Evolutionary conservation across 768 basidiomycete genomes (phyloP).

Genomic region (Pholiota microspora): DNA sequence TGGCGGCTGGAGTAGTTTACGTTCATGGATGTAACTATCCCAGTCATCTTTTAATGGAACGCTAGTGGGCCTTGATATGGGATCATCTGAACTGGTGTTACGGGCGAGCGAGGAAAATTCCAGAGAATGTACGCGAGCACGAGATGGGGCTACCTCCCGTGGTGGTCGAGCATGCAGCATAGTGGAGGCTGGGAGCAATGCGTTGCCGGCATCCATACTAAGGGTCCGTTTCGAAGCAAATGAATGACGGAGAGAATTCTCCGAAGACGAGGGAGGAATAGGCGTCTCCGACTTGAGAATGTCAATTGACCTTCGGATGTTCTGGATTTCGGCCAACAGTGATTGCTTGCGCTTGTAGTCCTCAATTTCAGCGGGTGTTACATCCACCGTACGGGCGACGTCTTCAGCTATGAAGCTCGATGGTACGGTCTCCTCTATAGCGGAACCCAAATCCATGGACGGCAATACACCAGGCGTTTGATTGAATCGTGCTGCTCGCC

Average conservation of each 20-base stretch:
- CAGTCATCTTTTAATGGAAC: constrained; percentile 79
- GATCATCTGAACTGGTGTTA: constrained; percentile 42
- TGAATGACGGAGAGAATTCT: constrained; percentile 64
- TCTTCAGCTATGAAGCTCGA: constrained; percentile 57
- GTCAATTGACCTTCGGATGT: constrained; percentile 77
- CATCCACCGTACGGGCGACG: constrained; percentile 11
- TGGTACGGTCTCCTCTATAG: constrained; percentile 76
- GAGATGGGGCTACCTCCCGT: constrained; percentile 59
- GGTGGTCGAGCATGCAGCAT: constrained; percentile 72
- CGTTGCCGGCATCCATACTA: constrained; percentile 60
- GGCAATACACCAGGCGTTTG: constrained; percentile 64
- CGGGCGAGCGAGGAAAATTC: constrained; percentile 53
- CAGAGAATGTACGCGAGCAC: constrained; percentile 70
- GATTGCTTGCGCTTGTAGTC: constrained; percentile 69
- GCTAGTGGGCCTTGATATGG: constrained; percentile 69
- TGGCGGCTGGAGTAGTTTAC: constrained; percentile 83
- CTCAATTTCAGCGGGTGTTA: constrained; percentile 34
- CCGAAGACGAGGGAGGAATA: constrained; percentile 51
- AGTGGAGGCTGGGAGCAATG: constrained; percentile 30
- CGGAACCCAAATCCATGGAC: constrained; percentile 69
- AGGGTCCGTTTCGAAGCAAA: constrained; percentile 66
- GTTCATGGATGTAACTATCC: constrained; percentile 83
- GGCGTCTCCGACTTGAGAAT: constrained; percentile 71
- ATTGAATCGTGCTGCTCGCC: constrained; percentile 43
- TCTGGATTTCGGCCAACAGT: constrained; percentile 74